Percentiles rank a stretch among this genome's conserved stretches.
Conservation (phyloP, 208 protist species). For the Herpetomonas tarakana region DNA sequence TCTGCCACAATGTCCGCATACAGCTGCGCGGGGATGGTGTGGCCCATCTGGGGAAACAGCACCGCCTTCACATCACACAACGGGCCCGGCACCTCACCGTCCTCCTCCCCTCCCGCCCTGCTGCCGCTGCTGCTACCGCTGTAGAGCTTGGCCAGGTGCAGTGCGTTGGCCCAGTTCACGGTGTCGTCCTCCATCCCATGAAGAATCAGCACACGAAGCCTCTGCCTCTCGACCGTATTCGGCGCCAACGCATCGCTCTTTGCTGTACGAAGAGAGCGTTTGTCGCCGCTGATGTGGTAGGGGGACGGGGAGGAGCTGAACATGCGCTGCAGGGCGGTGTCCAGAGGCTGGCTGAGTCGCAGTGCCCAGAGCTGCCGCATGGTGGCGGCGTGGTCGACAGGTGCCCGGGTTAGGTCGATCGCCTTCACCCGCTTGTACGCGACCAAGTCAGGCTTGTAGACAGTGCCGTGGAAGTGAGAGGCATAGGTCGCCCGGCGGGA, state of each 20-base stretch:
- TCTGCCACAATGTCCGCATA: background rate
- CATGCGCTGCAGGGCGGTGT: background rate
- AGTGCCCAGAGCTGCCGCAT: background rate
- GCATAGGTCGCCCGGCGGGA: background rate
- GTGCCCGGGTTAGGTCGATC: background rate
- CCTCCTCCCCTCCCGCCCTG: too few species aligned
- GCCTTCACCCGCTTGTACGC: background rate
- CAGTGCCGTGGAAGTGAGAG: background rate
- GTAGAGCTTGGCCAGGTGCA: background rate
- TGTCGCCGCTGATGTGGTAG: background rate
- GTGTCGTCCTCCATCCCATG: background rate
- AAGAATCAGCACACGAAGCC: background rate
- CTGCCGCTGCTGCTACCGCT: background rate
- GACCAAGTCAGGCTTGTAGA: background rate
- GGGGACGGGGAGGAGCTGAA: background rate
- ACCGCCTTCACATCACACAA: background rate
- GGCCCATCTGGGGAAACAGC: background rate
- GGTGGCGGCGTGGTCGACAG: background rate
- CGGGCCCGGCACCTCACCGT: background rate
- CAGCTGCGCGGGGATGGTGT: background rate
- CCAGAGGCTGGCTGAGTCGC: background rate
- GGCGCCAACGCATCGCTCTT: too few species aligned
- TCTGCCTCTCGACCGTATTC: background rate
- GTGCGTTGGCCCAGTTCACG: background rate
- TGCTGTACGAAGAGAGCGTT: too few species aligned